Base-by-base conservation (phyloP, 2,329 filamentous ascomycete genomes). In the Leptographium lundbergii region DNA sequence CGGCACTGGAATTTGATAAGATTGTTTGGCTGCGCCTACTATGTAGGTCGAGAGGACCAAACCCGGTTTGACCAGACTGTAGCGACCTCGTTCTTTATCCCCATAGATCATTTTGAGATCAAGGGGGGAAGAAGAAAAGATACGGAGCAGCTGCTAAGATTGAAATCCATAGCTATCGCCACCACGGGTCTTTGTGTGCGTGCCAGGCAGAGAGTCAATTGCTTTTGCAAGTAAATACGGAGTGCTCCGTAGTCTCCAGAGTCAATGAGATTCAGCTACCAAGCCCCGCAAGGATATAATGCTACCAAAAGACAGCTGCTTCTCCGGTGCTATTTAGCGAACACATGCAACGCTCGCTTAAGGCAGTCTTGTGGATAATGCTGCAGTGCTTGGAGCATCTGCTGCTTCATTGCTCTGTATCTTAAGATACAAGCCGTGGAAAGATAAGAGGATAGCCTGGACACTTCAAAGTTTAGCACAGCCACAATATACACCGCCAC, bases 1-100 rank as follows among this genome's bases (percentile, higher is more conserved):
- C 6, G 7, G 25, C 34, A 53, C 48, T 57, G 56, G 56, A 52
- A 57, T 57, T 53, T 25, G 56, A 9, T 57, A 45, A 57, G 25
- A 57, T 57, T 57, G 56, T 22, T n/a, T 19, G 54, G 13, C 5
- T 32, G n/a, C 4, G 36, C 34, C 19, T 9, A 9, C 32, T n/a
- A 7, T 1, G 32, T 27, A 7, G 5, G 32, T 27, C 34, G 32
- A 36, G 3, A 19, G 36, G 29, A 14, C 48, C 24, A 25, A 32
- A 2, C 25, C 24, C 47, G 4, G 47, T 13, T 50, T 45, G 42
- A 19, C 42, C 42, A 45, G 14, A 42, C 17, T 42, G 39, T 13
- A 19, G 39, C 6, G 42, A 9, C 27, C 7, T 29, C 13, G n/a
- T n/a, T 45, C 7, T n/a, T 9, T 45, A n/a, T 7, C 14, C 9